Evolutionary conservation across 345 rosid genomes (phyloP).

Genomic region (Moringa oleifera): DNA sequence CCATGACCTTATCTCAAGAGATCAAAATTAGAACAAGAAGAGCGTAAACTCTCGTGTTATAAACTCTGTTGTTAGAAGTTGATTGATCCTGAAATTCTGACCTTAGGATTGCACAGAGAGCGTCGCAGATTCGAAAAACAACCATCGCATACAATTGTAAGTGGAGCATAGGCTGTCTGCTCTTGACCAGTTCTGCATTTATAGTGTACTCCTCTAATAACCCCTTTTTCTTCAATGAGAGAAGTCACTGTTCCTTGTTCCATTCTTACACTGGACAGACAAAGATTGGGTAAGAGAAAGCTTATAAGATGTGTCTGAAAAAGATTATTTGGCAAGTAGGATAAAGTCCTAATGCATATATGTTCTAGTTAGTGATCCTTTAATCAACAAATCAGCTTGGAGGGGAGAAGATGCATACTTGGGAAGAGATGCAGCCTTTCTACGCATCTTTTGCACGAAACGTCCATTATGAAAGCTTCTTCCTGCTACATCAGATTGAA

Average conservation of each 20-base stretch:
- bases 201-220: conserved; percentile 44
- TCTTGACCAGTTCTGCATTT: conserved; percentile 29
- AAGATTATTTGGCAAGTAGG: too few relatives aligned
- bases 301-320: too few relatives aligned
- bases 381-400: not conserved
- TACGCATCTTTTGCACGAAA: conserved; percentile 25
- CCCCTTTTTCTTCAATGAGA: conserved; percentile 39
- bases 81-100: not conserved
- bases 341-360: not conserved
- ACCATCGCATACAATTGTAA: too few relatives aligned
- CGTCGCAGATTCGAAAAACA: too few relatives aligned
- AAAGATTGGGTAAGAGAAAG: not conserved
- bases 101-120: too few relatives aligned
- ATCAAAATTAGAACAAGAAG: too few relatives aligned
- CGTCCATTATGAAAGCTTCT: conserved; percentile 32
- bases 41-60: too few relatives aligned
- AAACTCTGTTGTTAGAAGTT: not conserved
- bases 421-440: conserved; percentile 27
- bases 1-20: not conserved
- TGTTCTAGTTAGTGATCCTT: not conserved
- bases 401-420: conserved; percentile 18
- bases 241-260: conserved; percentile 61
- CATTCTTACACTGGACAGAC: conserved; percentile 38
- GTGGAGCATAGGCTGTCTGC: conserved; percentile 41
- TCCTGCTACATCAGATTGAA: conserved; percentile 21